phyloP scores from a whole-genome alignment of 257 asterid species.

The Rehmannia glutinosa region DNA sequence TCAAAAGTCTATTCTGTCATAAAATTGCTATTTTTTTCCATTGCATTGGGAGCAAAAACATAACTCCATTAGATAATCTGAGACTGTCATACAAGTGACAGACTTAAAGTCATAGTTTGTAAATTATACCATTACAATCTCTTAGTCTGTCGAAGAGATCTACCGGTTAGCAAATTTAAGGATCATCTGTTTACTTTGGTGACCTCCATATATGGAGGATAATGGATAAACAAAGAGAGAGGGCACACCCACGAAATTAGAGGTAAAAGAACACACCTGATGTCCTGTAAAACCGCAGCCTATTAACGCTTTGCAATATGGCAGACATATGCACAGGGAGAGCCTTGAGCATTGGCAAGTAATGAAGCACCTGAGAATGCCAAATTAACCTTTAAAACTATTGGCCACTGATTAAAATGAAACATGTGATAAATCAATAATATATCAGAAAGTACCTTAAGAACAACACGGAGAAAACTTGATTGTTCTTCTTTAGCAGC shows the following conservation, averaged over 20 bases:
- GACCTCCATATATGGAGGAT: not conserved
- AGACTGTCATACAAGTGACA: not conserved
- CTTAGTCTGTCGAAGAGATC: not conserved
- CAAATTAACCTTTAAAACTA: slow-evolving; percentile 19
- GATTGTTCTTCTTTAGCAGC: slow-evolving; percentile 94
- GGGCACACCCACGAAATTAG: slow-evolving; percentile 1
- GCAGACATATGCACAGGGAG: slow-evolving; percentile 92
- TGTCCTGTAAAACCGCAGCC: slow-evolving; percentile 77
- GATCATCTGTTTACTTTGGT: not conserved
- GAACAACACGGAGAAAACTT: slow-evolving; percentile 59
- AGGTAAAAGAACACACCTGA: slow-evolving; percentile 72
- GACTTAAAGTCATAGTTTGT: not conserved
- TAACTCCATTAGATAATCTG: not conserved
- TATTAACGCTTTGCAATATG: slow-evolving; percentile 84
- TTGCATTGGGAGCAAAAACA: not conserved
- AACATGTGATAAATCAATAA: not conserved
- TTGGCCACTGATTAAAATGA: not conserved
- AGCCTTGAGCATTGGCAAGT: slow-evolving; percentile 86
- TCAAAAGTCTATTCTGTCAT: not conserved
- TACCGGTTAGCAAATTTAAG: not conserved
- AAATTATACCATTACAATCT: not conserved
- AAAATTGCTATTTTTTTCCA: not conserved
- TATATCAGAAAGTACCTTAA: slow-evolving; percentile 48
- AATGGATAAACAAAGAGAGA: not conserved
- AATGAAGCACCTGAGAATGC: slow-evolving; percentile 67